These are phyloP conservation scores for Aspergillus incahuasiensis DNA, from an alignment of 495 filamentous ascomycete genomes.

Conservation along the genomic window DNA sequence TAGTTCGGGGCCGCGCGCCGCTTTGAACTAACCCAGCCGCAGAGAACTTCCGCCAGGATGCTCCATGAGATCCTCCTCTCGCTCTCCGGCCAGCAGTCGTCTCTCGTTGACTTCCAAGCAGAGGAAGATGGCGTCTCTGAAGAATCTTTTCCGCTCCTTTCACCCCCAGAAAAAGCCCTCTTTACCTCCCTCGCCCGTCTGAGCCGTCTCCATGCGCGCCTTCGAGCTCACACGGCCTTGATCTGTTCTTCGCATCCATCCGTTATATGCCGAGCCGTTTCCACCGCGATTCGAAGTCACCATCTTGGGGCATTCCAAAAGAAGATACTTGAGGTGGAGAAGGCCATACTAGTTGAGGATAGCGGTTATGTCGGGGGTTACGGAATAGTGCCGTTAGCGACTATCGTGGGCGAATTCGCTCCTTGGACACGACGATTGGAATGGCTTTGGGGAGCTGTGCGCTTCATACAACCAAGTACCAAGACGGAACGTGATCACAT, in stretches of 20 bases:
- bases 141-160: constrained; percentile 52
- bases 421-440: constrained; percentile 78
- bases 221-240: constrained; percentile 56
- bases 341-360: constrained; percentile 66
- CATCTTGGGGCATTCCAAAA: constrained; percentile 77
- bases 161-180: constrained; percentile 76
- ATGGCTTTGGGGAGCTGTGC: constrained; percentile 74
- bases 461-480: constrained; percentile 53
- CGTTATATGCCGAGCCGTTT: constrained; percentile 82
- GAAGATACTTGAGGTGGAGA: constrained; percentile 81
- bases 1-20: not conserved
- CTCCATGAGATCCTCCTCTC: constrained; percentile 95
- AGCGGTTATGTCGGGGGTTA: constrained; percentile 77
- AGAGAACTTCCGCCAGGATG: constrained; percentile 55
- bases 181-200: constrained; percentile 70
- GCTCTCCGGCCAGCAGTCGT: constrained; percentile 87
- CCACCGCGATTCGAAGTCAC: constrained; percentile 64
- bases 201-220: constrained; percentile 66
- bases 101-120: constrained; percentile 58
- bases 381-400: constrained; percentile 85
- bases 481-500: constrained; percentile 19
- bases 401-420: constrained; percentile 74
- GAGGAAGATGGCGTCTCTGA: constrained; percentile 35
- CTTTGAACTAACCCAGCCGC: constrained; percentile 8
- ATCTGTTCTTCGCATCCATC: constrained; percentile 69